Conservation (phyloP, 352 stramenopile genomes). For the Phytophthora cactorum region DNA sequence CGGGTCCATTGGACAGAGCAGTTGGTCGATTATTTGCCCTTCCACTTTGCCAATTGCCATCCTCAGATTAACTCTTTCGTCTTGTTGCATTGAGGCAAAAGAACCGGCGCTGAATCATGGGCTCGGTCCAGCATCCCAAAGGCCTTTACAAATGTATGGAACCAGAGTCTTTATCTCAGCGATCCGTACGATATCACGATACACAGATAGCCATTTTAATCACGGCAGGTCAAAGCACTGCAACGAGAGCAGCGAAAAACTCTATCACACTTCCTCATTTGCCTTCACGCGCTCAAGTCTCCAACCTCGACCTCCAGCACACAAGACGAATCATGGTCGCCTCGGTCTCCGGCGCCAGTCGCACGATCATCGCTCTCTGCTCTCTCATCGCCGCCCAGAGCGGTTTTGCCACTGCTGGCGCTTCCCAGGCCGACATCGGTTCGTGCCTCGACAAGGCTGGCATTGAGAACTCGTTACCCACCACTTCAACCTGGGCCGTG, state of each 20-base stretch:
- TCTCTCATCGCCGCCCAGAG: constrained; percentile 29
- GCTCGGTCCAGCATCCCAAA: neutral
- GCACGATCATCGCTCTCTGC: constrained; percentile 27
- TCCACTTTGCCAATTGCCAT: too few species aligned
- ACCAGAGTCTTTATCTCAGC: neutral
- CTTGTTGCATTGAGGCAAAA: neutral
- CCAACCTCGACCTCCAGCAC: neutral
- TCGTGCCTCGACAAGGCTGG: constrained; percentile 21
- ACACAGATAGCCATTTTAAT: neutral
- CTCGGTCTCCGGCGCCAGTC: constrained; percentile 20
- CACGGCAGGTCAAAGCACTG: neutral
- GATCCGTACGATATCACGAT: neutral
- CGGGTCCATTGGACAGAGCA: too few species aligned
- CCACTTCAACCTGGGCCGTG: constrained; percentile 22
- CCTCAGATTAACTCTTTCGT: neutral
- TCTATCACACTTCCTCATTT: constrained; percentile 17
- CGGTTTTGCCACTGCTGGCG: constrained; percentile 13
- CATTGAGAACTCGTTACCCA: constrained; percentile 23
- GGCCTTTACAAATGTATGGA: too few species aligned
- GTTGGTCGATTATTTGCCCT: too few species aligned
- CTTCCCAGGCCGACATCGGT: constrained; percentile 14
- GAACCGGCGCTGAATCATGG: neutral
- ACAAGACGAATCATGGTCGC: constrained; percentile 20
- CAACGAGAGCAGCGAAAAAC: neutral
- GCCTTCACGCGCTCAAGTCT: constrained; percentile 14